These are phyloP conservation scores for Termitomyces sp. DNA, from an alignment of 768 basidiomycete species.

Conservation along the genomic window DNA sequence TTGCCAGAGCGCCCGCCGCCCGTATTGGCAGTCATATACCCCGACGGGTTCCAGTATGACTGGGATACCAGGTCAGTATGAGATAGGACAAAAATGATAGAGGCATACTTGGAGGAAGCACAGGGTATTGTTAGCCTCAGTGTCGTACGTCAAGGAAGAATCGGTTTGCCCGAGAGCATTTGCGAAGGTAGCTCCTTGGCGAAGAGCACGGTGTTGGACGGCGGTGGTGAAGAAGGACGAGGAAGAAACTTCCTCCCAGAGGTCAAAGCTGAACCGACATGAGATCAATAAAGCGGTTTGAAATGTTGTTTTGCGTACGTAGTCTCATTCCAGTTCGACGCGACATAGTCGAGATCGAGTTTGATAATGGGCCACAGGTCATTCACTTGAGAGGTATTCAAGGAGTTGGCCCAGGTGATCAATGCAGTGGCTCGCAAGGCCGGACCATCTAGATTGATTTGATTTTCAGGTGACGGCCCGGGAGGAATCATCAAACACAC, in stretches of 20 bases:
- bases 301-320: slow-evolving; percentile 18
- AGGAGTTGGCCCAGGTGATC: slow-evolving; percentile 62
- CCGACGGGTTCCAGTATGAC: slow-evolving; percentile 69
- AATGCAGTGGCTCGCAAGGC: slow-evolving; percentile 64
- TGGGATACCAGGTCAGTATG: slow-evolving; percentile 18
- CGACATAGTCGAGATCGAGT: slow-evolving; percentile 72
- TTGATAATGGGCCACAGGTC: slow-evolving; percentile 67
- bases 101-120: slow-evolving; percentile 68
- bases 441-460: slow-evolving; percentile 49
- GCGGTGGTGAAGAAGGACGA: slow-evolving; percentile 82
- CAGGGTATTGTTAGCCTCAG: slow-evolving; percentile 57
- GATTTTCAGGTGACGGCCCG: background rate
- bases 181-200: too few species aligned
- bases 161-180: slow-evolving; percentile 46
- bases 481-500: background rate
- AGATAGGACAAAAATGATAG: background rate
- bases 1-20: slow-evolving; percentile 71
- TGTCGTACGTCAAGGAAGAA: slow-evolving; percentile 38
- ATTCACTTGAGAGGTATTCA: slow-evolving; percentile 44
- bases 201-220: slow-evolving; percentile 69
- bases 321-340: slow-evolving; percentile 63
- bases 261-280: slow-evolving; percentile 48
- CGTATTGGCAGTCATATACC: slow-evolving; percentile 71
- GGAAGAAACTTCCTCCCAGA: slow-evolving; percentile 71
- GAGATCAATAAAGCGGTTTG: slow-evolving; percentile 16